Base-by-base conservation (phyloP, 2,329 filamentous ascomycete genomes). In the Trichoderma endophyticum region DNA sequence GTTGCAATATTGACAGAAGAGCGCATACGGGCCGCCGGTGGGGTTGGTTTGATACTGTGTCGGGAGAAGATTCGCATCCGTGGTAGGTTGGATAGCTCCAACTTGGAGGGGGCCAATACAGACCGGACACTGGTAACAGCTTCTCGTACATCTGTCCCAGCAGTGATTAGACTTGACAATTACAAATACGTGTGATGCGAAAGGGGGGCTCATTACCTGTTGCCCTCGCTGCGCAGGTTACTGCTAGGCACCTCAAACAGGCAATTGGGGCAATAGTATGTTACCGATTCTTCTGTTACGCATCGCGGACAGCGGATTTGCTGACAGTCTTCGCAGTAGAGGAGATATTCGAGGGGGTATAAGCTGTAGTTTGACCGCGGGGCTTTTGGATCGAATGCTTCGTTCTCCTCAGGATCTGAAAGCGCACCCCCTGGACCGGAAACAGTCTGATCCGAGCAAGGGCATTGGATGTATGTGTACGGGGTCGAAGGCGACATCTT, bases 241-340 rank as follows among this genome's bases (percentile, higher is more conserved):
- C 93, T 97, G 80, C 93, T 97, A 6, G 95, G 94, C 36, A 97
- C 95, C 82, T 99, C 96, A 78, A 99, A 98, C 71, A 99, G 84
- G 80, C 96, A 99, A 80, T 90, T 95, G 6, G 96, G 96, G 78
- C 96, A 99, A 82, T 93, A 99, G 86, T 94, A 98, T 69, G 93
- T 96, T 62, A 97, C 91, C 70, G 97, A 94, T 83, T 99, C 96
- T 80, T 99, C 96, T 62, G 91, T 89, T 69, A 97, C 93, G 79
- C 96, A 99, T 83, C 94, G 88, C 6, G 94, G 93, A 80, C 96
- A 99, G 76, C 96, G 92, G 74, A 98, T 97, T 82, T 97, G 92
- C 80, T 97, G 94, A 81, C 96, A 99, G 80, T 98, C 96, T 80
- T 97, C 95, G 84, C 96, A 99, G 84, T 97, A 99, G 54, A 98